These are phyloP conservation scores for Solanum peruvianum DNA, from an alignment of 257 asterid genomes.

Conservation along the genomic window DNA sequence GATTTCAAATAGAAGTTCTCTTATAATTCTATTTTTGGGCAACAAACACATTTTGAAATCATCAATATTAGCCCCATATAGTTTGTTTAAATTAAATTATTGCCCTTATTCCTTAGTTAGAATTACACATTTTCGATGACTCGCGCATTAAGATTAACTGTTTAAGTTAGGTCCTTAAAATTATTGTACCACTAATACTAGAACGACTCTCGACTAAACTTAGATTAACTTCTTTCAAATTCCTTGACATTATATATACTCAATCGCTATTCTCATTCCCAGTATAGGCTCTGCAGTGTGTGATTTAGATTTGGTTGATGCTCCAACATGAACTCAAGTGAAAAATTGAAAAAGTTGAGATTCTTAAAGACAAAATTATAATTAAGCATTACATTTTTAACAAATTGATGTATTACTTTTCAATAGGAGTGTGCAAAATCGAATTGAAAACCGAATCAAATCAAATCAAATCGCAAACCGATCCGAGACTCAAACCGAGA, in stretches of 20 bases:
- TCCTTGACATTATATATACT: neutral
- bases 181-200: too few relatives aligned
- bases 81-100: neutral
- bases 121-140: neutral
- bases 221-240: neutral
- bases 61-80: neutral
- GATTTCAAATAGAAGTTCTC: neutral
- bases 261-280: too few relatives aligned
- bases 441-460: too few relatives aligned
- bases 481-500: too few relatives aligned
- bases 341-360: fast-evolving
- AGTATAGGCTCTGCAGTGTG: neutral
- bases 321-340: neutral
- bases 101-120: neutral
- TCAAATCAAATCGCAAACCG: too few relatives aligned
- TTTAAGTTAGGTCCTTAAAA: too few relatives aligned
- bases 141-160: neutral
- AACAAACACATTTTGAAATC: neutral
- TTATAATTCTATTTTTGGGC: neutral
- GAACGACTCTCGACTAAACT: too few relatives aligned
- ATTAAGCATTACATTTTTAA: neutral
- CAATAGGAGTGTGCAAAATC: too few relatives aligned
- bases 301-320: neutral
- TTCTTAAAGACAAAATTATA: neutral
- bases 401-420: neutral